phyloP scores from a whole-genome alignment of 2,329 filamentous ascomycete genomes.

The Trichoderma koningiopsis region DNA sequence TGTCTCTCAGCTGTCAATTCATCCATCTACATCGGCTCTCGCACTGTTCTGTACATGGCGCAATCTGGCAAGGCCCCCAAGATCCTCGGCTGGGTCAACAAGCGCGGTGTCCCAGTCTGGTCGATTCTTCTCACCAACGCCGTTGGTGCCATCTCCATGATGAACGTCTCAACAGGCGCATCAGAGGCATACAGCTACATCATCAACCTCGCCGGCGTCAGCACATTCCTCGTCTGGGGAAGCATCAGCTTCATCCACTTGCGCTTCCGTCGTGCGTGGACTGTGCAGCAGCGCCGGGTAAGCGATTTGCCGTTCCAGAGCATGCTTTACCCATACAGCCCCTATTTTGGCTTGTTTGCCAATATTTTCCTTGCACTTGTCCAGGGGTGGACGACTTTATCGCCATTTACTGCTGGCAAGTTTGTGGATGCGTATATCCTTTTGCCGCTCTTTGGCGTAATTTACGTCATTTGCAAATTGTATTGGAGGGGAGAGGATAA shows the following conservation, averaged over 20 bases:
- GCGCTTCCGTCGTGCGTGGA: conserved; percentile 68
- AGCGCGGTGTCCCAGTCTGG: conserved; percentile 61
- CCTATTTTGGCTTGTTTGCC: conserved; percentile 59
- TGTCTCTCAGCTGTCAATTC: conserved; percentile 73
- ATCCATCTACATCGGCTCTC: conserved; percentile 75
- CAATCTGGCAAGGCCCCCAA: conserved; percentile 70
- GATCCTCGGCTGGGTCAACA: conserved; percentile 69
- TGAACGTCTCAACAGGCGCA: conserved; percentile 70
- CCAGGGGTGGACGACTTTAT: conserved; percentile 62
- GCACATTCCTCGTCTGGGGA: conserved; percentile 73
- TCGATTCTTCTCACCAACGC: conserved; percentile 70
- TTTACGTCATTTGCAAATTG: conserved; percentile 59
- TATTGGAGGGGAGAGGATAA: conserved; percentile 53
- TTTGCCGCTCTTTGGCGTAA: conserved; percentile 60
- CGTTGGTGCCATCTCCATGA: conserved; percentile 72
- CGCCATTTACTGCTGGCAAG: conserved; percentile 58
- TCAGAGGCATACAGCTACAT: conserved; percentile 68
- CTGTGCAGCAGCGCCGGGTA: conserved; percentile 56
- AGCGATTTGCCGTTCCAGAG: conserved; percentile 59
- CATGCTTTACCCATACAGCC: conserved; percentile 58
- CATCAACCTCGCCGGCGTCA: conserved; percentile 69
- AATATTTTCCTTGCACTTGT: conserved; percentile 63
- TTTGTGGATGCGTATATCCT: conserved; percentile 67
- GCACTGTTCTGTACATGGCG: conserved; percentile 75
- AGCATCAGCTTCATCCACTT: conserved; percentile 71